Base-by-base conservation (phyloP, 2,329 filamentous ascomycete genomes). In the Apiospora hydei region DNA sequence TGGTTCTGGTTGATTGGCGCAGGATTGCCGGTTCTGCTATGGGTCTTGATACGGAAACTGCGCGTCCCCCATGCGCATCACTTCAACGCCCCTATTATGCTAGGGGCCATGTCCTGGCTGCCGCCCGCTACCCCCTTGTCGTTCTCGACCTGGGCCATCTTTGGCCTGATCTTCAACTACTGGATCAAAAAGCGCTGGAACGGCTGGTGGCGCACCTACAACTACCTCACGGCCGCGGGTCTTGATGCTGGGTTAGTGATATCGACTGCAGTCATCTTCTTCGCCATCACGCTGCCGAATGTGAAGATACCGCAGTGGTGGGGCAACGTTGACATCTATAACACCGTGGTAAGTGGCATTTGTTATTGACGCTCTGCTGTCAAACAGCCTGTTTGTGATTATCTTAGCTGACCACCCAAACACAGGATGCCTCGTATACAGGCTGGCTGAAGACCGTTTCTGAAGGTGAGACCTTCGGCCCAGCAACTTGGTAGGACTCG, bases 61-160 rank as follows among this genome's bases (percentile, higher is more conserved):
- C 86, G 85, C 24, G 71, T 80, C 69, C 41, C 73, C n/a, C 81
- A 82, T 1, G 82, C 86, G 49, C 84, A 86, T 44, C 89, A 87
- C 76, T 80, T 92, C 69, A 87, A 85, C 74, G 87, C 86, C 0
- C 89, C 89, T 0, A 83, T 91, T 46, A 86, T 91, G 76, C 88
- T 91, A 71, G 88, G 87, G 18, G 88, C 87, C 16, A 84, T 86
- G 47, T 82, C 82, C 14, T 81, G 85, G 71, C 84, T 91, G 16
- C 90, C 89, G 1, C 89, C 89, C 0, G 90, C 90, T 0, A 91
- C 89, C 0, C 87, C 88, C 0, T 81, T 91, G 38, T 90, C 85
- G 75, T 91, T 90, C 76, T 86, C 87, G 14, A 81, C 84, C 4
- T 91, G 90, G 90, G 88, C 85, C 3, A 80, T 89, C 21, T 84